These are phyloP conservation scores for Lepidium aucheri DNA, from an alignment of 345 rosid genomes.

Conservation along the genomic window DNA sequence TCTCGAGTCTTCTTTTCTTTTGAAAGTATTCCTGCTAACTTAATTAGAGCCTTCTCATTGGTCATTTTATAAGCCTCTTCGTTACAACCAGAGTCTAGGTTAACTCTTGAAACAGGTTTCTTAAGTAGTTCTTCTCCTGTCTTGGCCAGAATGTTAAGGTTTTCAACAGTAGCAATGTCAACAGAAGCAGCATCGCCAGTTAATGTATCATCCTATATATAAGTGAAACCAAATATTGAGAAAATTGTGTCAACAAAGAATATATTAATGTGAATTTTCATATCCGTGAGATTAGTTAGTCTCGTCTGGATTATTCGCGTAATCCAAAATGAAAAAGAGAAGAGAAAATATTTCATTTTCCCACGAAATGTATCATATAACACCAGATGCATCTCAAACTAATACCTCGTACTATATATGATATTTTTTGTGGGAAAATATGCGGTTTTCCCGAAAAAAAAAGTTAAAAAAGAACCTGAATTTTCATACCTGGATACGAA, in stretches of 20 bases:
- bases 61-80: slow-evolving; percentile 17
- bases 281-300: too few species aligned
- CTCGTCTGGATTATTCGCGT: too few species aligned
- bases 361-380: too few species aligned
- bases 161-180: slow-evolving; percentile 44
- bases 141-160: slow-evolving; percentile 35
- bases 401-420: too few species aligned
- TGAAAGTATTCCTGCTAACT: slow-evolving; percentile 35
- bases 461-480: too few species aligned
- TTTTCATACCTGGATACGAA: slow-evolving; percentile 24
- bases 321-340: too few species aligned
- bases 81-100: slow-evolving; percentile 35
- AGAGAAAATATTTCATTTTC: too few species aligned
- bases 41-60: slow-evolving; percentile 13
- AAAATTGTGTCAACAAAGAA: too few species aligned
- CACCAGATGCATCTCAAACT: too few species aligned
- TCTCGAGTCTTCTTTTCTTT: slow-evolving; percentile 35
- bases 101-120: slow-evolving; percentile 42
- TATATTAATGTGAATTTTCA: too few species aligned
- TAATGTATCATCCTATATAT: slow-evolving; percentile 40
- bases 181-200: slow-evolving; percentile 30
- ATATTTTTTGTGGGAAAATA: too few species aligned
- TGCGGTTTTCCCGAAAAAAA: too few species aligned
- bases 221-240: background rate
- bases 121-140: slow-evolving; percentile 41